Conservation (phyloP, 345 rosid species). For the Dimocarpus longan region DNA sequence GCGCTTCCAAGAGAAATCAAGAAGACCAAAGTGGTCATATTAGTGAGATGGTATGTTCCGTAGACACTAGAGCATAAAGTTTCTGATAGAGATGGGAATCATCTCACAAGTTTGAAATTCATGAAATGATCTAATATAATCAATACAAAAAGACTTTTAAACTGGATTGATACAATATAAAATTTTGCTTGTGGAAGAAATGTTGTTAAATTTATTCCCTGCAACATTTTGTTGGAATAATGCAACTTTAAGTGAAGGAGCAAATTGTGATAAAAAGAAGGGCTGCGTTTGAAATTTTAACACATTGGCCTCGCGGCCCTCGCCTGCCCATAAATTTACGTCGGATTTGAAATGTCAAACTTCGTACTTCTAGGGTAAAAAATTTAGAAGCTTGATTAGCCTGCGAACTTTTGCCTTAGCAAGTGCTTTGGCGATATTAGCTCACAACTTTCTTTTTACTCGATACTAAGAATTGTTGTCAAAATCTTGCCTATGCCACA, state of each 20-base stretch:
- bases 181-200: conserved; percentile 10
- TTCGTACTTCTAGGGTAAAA: neutral
- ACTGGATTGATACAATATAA: conserved; percentile 16
- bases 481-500: neutral
- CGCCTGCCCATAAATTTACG: neutral
- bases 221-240: neutral
- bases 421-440: neutral
- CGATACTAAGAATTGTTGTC: neutral
- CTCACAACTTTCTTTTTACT: neutral
- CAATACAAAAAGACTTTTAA: conserved; percentile 15
- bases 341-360: neutral
- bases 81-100: conserved; percentile 13
- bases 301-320: neutral
- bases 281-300: conserved; percentile 1
- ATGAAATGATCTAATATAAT: conserved; percentile 18
- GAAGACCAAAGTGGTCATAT: conserved; percentile 65
- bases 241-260: conserved; percentile 6
- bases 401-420: neutral
- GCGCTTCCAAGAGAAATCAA: conserved; percentile 59
- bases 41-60: conserved; percentile 73
- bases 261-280: neutral
- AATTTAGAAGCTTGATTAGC: neutral
- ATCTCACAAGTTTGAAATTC: conserved; percentile 24
- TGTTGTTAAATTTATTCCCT: conserved; percentile 12
- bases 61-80: conserved; percentile 30